Evolutionary conservation across 495 filamentous ascomycete genomes (phyloP).

Genomic region (Pyrenopolyporus hunteri): DNA sequence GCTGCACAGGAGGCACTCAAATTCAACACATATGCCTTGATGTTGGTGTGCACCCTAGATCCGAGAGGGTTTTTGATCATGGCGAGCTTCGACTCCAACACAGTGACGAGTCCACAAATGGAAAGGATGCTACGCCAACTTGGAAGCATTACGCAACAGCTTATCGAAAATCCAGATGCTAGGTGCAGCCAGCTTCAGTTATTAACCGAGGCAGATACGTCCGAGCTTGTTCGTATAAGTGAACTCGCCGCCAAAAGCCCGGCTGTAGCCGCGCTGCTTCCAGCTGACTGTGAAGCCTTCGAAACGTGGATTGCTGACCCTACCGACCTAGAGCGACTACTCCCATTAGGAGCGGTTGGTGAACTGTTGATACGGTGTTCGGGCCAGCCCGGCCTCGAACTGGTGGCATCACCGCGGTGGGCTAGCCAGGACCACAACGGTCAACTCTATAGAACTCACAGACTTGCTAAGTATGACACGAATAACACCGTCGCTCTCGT

Average conservation of each 20-base stretch:
- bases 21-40: conserved; percentile 71
- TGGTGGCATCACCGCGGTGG: conserved; percentile 39
- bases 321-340: conserved; percentile 41
- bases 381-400: conserved; percentile 32
- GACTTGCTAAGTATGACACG: conserved; percentile 40
- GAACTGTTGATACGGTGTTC: conserved; percentile 49
- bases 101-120: conserved; percentile 43
- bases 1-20: conserved; percentile 67
- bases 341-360: conserved; percentile 52
- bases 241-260: background rate
- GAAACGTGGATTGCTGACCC: conserved; percentile 51
- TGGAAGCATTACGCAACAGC: conserved; percentile 37
- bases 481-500: conserved; percentile 25
- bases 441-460: conserved; percentile 42
- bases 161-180: conserved; percentile 38
- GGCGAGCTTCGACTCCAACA: conserved; percentile 66
- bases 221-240: conserved; percentile 22
- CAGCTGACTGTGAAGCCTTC: conserved; percentile 20
- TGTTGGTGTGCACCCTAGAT: conserved; percentile 65
- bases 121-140: conserved; percentile 43
- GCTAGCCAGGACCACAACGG: conserved; percentile 1
- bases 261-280: conserved; percentile 11
- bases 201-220: conserved; percentile 28
- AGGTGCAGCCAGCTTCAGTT: conserved; percentile 41
- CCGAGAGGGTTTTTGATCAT: conserved; percentile 62